phyloP scores from a whole-genome alignment of 2,329 filamentous ascomycete species.

The Claviceps sp. region DNA sequence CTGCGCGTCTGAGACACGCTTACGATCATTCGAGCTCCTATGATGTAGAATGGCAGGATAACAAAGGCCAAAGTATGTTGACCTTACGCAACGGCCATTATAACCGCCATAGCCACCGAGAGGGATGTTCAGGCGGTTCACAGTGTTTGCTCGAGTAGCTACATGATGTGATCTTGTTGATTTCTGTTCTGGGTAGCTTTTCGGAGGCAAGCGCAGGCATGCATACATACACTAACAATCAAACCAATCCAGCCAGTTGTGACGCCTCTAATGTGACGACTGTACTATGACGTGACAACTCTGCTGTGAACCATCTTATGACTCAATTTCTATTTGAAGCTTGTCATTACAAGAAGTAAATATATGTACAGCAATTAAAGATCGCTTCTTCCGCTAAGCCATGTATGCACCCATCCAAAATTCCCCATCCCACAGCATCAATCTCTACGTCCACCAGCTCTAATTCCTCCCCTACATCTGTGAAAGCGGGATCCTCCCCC shows the following conservation, averaged over 20 bases:
- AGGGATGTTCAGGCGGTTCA: background rate
- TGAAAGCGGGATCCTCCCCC: constrained; percentile 7
- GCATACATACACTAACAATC: no score
- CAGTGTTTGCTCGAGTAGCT: background rate
- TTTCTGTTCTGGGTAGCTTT: background rate
- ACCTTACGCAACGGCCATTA: background rate
- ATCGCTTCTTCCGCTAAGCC: background rate
- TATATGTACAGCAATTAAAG: background rate
- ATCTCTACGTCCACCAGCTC: background rate
- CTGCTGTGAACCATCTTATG: no score
- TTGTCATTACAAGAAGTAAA: no score
- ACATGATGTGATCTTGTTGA: background rate
- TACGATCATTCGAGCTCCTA: no score
- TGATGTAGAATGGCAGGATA: no score
- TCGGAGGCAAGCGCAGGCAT: no score
- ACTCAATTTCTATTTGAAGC: no score
- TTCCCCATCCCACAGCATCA: background rate
- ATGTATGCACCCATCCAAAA: background rate
- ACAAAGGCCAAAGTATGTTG: constrained; percentile 6
- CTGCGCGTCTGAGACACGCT: no score
- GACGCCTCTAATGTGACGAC: no score
- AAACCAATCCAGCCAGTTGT: no score
- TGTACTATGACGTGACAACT: no score
- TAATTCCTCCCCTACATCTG: background rate
- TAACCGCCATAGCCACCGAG: background rate